Evolutionary conservation across 108 stramenopile genomes (phyloP), one percentile per base, ranked within the genome.

Genomic region (Skeletonema menzelii): DNA sequence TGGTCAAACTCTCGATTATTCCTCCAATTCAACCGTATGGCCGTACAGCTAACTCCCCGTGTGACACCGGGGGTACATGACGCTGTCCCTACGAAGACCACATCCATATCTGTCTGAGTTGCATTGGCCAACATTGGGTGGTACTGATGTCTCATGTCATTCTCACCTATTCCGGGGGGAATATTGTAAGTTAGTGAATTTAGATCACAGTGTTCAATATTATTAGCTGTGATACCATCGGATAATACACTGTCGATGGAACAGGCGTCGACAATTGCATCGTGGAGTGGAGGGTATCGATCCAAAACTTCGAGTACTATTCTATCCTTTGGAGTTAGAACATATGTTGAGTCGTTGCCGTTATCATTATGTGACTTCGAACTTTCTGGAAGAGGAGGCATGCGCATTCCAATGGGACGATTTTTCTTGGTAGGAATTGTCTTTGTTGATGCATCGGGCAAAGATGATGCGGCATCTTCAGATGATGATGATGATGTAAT

Each of bases 11-110:
- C 37, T 10, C 28, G 27, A 34, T 58, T 61, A 26, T 72, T 77
- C 35, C 83, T 69, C 86, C 87, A 87, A 70, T 87, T 83, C 55
- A 92, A 70, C 20, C 91, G 70, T 24, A 98, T 60, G 1, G 91
- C 94, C 1, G 92, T 94, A 72, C 92, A 98, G 27, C 88, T 89
- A 0, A 97, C 96, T 24, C 96, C 94, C 30, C 92, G 73, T n/a
- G 90, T 92, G 2, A 86, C 70, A 24, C 92, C 86, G 10, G 97
- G 97, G 26, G 91, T 78, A 78, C 97, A 98, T n/a, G 84, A 85
- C 8, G 97, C 97, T 8, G 96, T 97, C 26, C 97, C 97, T 5
- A 98, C 79, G 73, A 96, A 95, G n/a, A 89, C 72, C 6, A 98
- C 53, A 65, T 96, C 95, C 83, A 97, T 83, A 75, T 95, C 91